Percentiles rank a stretch among this genome's conserved stretches.
Conservation (phyloP, 495 filamentous ascomycete genomes). For the Xylaria venustula region DNA sequence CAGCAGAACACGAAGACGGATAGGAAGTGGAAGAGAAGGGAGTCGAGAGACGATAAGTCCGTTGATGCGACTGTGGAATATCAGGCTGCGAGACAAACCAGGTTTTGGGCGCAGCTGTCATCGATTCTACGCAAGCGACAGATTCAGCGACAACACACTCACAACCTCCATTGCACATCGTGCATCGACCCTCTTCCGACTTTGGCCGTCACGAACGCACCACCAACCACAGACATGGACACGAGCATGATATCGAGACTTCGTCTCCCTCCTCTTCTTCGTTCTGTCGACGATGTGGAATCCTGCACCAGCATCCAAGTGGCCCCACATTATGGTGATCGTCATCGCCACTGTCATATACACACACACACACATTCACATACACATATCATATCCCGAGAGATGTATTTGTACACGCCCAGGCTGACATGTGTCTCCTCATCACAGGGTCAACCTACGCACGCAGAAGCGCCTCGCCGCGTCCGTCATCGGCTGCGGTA, state of each 20-base stretch:
- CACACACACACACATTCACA: too few species aligned
- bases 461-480: conserved; percentile 99
- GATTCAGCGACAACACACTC: not conserved
- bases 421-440: conserved; percentile 34
- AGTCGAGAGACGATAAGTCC: not conserved
- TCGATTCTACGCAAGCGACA: not conserved
- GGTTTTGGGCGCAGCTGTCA: not conserved
- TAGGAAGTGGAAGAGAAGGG: not conserved
- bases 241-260: too few species aligned
- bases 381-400: not conserved
- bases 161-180: too few species aligned
- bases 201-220: too few species aligned
- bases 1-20: not conserved
- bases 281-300: too few species aligned
- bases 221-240: too few species aligned
- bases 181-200: not conserved
- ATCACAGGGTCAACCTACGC: conserved; percentile 91
- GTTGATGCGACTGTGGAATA: too few species aligned
- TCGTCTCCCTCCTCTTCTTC: too few species aligned
- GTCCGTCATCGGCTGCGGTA: conserved; percentile 94
- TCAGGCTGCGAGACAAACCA: not conserved
- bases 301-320: too few species aligned
- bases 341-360: too few species aligned
- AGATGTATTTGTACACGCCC: not conserved
- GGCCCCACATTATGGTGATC: too few species aligned